Conservation (phyloP, 2,329 filamentous ascomycete species). For the Juglanconis juglandina region DNA sequence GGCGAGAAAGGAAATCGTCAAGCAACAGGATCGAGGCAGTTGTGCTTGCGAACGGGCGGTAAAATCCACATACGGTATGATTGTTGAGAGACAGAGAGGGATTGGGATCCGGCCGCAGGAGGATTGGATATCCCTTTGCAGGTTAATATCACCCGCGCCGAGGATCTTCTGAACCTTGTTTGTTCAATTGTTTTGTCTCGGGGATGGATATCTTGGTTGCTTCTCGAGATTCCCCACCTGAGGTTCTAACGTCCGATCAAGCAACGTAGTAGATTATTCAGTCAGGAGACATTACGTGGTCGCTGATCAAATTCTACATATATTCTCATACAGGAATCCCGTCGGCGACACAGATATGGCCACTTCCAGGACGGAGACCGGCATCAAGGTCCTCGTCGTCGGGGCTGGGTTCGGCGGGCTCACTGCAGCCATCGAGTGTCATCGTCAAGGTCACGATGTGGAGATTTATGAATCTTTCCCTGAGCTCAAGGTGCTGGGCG, state of each 20-base stretch:
- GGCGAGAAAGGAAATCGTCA: too few species aligned
- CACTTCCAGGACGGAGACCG: constrained; percentile 32
- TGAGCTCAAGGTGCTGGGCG: constrained; percentile 55
- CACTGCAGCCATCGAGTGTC: constrained; percentile 60
- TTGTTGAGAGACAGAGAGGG: too few species aligned
- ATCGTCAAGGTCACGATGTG: constrained; percentile 57
- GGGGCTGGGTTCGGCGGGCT: constrained; percentile 59
- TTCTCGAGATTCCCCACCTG: too few species aligned
- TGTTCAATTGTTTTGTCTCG: neutral
- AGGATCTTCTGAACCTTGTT: neutral
- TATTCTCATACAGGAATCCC: neutral
- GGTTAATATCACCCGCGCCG: neutral
- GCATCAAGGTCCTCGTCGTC: constrained; percentile 51
- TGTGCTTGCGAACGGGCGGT: too few species aligned
- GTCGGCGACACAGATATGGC: neutral
- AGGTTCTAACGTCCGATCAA: too few species aligned
- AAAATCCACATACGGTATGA: too few species aligned
- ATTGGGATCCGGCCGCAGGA: too few species aligned
- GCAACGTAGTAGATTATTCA: too few species aligned
- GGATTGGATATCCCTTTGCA: too few species aligned
- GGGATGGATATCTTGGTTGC: too few species aligned
- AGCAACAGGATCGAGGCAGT: too few species aligned
- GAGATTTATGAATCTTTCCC: constrained; percentile 57
- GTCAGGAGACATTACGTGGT: too few species aligned
- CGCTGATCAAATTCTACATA: neutral